Conservation (phyloP, 129 eudicot genomes). For the Calendula officinalis region DNA sequence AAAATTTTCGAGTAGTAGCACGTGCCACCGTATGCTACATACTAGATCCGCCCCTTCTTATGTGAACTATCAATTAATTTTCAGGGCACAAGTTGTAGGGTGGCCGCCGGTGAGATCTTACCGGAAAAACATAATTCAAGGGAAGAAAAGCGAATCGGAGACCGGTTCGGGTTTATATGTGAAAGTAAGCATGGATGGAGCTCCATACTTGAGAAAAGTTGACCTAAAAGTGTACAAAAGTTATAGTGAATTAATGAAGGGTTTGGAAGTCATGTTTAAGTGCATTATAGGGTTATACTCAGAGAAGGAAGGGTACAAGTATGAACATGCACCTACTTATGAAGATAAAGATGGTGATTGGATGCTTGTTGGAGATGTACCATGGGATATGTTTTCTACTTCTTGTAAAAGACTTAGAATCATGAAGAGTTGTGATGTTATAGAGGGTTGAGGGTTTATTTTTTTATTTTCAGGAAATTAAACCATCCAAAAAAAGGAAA, state of each 20-base stretch:
- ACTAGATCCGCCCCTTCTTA: too few species aligned
- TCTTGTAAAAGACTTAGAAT: slow-evolving; percentile 80
- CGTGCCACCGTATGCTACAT: too few species aligned
- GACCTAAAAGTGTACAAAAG: slow-evolving; percentile 65
- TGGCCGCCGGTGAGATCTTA: slow-evolving; percentile 92
- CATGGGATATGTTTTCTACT: slow-evolving; percentile 75
- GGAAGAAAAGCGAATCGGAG: slow-evolving; percentile 39
- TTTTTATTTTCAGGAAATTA: slow-evolving; percentile 31
- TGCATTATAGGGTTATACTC: slow-evolving; percentile 59
- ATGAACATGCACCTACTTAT: slow-evolving; percentile 67
- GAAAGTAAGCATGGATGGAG: slow-evolving; percentile 97
- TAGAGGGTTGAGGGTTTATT: slow-evolving; percentile 49
- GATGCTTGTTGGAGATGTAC: slow-evolving; percentile 94
- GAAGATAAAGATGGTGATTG: slow-evolving; percentile 94
- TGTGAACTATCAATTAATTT: too few species aligned
- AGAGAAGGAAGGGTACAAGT: slow-evolving; percentile 74
- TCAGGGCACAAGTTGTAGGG: slow-evolving; percentile 83
- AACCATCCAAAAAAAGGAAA: slow-evolving; percentile 6
- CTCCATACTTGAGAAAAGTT: slow-evolving; percentile 76
- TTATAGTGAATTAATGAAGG: slow-evolving; percentile 61
- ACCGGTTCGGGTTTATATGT: slow-evolving; percentile 55
- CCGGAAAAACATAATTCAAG: slow-evolving; percentile 54
- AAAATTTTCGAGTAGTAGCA: too few species aligned
- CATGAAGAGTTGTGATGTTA: slow-evolving; percentile 72
- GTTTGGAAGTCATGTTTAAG: slow-evolving; percentile 69